These are phyloP conservation scores for Fusarium algeriense DNA, from an alignment of 2,329 filamentous ascomycete genomes.

Conservation along the genomic window DNA sequence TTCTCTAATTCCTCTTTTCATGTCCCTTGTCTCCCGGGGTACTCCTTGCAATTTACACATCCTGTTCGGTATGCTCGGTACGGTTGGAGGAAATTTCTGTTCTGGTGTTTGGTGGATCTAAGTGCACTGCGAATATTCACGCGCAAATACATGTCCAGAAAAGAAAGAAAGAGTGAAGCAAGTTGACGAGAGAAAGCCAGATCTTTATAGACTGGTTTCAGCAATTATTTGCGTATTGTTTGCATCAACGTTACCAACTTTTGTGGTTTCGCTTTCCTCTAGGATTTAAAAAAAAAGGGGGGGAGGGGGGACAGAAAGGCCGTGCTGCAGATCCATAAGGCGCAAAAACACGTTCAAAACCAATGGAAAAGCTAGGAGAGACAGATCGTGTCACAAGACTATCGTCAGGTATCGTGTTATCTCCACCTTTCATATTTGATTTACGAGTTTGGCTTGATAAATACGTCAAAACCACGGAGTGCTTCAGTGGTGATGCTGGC, in stretches of 20 bases:
- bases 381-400: neutral
- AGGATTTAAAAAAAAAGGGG: neutral
- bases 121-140: neutral
- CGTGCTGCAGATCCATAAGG: neutral
- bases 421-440: neutral
- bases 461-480: neutral
- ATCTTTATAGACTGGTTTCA: neutral
- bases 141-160: neutral
- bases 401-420: neutral
- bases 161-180: neutral
- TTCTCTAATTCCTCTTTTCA: neutral
- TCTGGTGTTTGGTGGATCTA: neutral
- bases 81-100: neutral
- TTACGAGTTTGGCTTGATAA: rapidly evolving
- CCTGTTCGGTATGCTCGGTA: rapidly evolving
- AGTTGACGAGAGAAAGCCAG: rapidly evolving
- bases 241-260: neutral
- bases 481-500: too few species aligned
- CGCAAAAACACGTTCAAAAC: neutral
- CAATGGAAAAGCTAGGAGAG: too few species aligned
- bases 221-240: rapidly evolving
- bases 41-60: neutral
- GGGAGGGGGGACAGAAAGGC: neutral
- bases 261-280: rapidly evolving
- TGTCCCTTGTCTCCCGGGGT: too few species aligned